phyloP scores from a whole-genome alignment of 768 basidiomycete species.

The Amanita jacksonii region DNA sequence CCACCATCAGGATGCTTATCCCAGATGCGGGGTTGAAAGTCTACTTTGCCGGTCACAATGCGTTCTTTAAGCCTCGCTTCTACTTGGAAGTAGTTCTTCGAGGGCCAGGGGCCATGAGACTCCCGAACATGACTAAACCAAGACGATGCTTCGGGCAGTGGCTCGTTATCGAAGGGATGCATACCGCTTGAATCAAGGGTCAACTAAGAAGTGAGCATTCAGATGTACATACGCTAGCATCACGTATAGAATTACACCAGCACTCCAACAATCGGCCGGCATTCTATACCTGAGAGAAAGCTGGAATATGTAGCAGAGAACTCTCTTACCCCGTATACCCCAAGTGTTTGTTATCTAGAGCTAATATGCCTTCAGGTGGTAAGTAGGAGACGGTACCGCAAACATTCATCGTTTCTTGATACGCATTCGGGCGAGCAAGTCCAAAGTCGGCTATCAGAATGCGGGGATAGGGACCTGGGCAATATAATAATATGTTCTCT shows the following conservation, averaged over 20 bases:
- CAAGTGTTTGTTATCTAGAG: constrained; percentile 63
- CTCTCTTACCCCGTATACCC: constrained; percentile 46
- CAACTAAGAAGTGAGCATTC: neutral
- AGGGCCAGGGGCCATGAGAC: constrained; percentile 28
- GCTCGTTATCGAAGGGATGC: constrained; percentile 70
- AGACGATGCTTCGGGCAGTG: constrained; percentile 22
- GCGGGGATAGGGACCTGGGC: constrained; percentile 79
- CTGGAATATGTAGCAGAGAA: neutral
- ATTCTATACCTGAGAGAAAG: constrained; percentile 35
- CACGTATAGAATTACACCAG: constrained; percentile 71
- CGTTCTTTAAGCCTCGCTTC: constrained; percentile 59
- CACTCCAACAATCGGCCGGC: constrained; percentile 89
- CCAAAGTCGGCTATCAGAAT: constrained; percentile 85
- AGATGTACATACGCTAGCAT: constrained; percentile 63
- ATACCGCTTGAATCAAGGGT: constrained; percentile 37
- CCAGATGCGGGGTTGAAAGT: constrained; percentile 53
- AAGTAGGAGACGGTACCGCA: constrained; percentile 85
- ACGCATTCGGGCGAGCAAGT: constrained; percentile 67
- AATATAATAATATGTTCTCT: constrained; percentile 72
- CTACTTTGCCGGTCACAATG: constrained; percentile 53
- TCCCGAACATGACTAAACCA: constrained; percentile 28
- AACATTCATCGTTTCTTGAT: constrained; percentile 77
- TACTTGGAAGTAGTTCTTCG: constrained; percentile 34
- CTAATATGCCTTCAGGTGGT: constrained; percentile 77
- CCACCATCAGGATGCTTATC: constrained; percentile 46